Evolutionary conservation across 345 rosid species (phyloP), one percentile per base, ranked within the genome.

Genomic region (Citrus glauca): DNA sequence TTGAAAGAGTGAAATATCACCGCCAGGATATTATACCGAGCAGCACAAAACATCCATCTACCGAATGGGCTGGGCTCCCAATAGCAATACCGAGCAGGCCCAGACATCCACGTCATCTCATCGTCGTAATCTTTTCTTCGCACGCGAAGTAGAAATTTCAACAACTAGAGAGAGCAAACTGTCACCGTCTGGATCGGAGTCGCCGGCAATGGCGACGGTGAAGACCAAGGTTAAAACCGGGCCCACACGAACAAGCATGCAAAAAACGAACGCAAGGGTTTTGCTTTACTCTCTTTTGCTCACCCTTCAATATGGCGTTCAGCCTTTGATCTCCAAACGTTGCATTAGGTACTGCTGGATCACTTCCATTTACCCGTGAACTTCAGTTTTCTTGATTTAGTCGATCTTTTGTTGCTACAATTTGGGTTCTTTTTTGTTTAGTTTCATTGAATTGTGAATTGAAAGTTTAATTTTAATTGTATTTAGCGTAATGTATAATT

Each of bases 301-400:
- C 50, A 76, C 94, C 80, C 79, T 96, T 81, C 99, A 96, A 83
- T 96, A 96, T 80, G 98, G 98, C 35, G 90, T 91, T 24, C 99
- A 96, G 80, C 99, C 99, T 85, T 86, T 94, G 69, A 88, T 96
- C 88, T 91, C 98, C 88, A 96, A 93, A 81, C 88, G 97, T 80
- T 96, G 88, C 87, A 87, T 82, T 78, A 83, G 98, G 99, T 94
- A 70, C 73, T 24, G 72, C 0, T 65, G 0, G 0, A 22, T 27
- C 27, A 35, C 20, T 35, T 56, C 4, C 9, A 19, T 62, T 75
- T 33, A 40, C 17, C 14, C 27, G 20, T 35, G 6, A 45, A 14
- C 27, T 28, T 37, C 25, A 33, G 3, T 24, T 50, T 48, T 24
- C 2, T 68, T 25, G 20, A 38, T 66, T 57, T 66, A 25, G 17